These are phyloP conservation scores for Solanum hybrid DNA, from an alignment of 305 asterid genomes.

Conservation along the genomic window DNA sequence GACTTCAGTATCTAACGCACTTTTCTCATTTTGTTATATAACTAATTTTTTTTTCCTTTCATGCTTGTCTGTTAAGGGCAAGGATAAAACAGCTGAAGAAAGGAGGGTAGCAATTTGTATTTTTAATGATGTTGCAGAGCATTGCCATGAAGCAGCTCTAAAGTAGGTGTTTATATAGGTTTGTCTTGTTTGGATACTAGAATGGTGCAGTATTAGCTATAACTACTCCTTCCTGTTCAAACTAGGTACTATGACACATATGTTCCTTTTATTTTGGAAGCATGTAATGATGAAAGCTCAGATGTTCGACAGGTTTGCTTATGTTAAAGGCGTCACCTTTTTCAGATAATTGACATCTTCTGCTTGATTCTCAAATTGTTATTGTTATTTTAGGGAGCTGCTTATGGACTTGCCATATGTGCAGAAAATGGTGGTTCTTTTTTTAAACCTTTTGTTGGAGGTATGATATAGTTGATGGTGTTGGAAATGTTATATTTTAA, in stretches of 20 bases:
- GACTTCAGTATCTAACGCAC: background rate
- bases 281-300: constrained; percentile 3
- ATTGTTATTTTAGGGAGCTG: background rate
- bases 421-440: constrained; percentile 8
- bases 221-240: background rate
- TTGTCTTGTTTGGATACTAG: background rate
- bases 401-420: constrained; percentile 14
- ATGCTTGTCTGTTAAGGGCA: constrained; percentile 35
- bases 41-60: background rate
- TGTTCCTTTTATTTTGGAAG: constrained; percentile 7
- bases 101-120: constrained; percentile 88
- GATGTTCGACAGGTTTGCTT: background rate
- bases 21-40: background rate
- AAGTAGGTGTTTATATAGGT: constrained; percentile 33
- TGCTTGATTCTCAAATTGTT: background rate
- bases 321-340: background rate
- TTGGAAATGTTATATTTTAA: background rate
- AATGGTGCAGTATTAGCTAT: background rate
- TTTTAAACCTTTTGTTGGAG: constrained; percentile 7
- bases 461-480: constrained; percentile 1
- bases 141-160: constrained; percentile 74
- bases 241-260: constrained; percentile 7
- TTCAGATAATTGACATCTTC: background rate
- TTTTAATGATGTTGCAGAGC: constrained; percentile 92
- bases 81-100: constrained; percentile 87